phyloP scores from a whole-genome alignment of 2,329 filamentous ascomycete species.

The Penicillium sp. region DNA sequence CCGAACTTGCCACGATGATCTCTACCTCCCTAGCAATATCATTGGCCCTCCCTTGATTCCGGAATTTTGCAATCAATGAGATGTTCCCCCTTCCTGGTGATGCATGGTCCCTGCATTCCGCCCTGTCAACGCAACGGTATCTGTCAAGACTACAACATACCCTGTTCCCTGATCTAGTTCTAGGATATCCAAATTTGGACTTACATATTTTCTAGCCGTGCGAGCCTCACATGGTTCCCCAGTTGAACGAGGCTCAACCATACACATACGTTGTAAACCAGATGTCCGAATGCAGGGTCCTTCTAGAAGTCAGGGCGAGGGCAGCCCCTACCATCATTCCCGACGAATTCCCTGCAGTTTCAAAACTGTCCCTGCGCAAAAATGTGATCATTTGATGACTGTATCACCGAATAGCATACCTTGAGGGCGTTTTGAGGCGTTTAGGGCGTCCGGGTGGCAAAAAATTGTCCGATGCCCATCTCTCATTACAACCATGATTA shows the following conservation, averaged over 20 bases:
- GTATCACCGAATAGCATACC: neutral
- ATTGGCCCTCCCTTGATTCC: constrained; percentile 8
- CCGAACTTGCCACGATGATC: neutral
- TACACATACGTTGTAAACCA: neutral
- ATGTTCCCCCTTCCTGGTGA: constrained; percentile 8
- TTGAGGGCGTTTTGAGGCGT: neutral
- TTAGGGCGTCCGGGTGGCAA: neutral
- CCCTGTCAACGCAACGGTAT: constrained; percentile 11
- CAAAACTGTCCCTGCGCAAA: no score
- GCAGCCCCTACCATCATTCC: neutral
- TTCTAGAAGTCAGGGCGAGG: neutral
- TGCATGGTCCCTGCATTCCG: constrained; percentile 16
- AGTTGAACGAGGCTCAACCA: neutral
- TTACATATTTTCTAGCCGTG: neutral
- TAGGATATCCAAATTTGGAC: neutral
- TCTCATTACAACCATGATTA: neutral
- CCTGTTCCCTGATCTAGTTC: neutral
- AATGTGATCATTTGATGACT: neutral
- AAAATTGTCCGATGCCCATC: neutral
- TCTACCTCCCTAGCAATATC: constrained; percentile 1
- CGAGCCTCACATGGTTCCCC: neutral
- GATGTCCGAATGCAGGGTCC: neutral
- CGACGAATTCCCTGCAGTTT: neutral
- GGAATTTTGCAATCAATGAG: constrained; percentile 13
- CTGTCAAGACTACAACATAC: constrained; percentile 3